Conservation (phyloP, 305 asterid species). For the Fraxinus baroniana region DNA sequence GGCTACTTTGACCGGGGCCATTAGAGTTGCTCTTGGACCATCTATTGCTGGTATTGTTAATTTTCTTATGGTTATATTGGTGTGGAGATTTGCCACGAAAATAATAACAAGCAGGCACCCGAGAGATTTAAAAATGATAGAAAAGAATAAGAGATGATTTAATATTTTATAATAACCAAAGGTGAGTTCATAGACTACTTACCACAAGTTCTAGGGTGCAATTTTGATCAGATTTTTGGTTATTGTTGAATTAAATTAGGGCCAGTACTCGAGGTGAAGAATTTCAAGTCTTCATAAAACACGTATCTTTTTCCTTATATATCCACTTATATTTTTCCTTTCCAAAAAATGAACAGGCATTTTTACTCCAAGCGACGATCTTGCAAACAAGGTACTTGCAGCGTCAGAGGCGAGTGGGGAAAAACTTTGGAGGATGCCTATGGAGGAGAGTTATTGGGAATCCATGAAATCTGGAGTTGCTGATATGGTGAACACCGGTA, state of each 20-base stretch:
- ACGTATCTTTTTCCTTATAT: background rate
- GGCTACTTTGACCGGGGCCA: conserved; percentile 95
- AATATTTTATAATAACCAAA: background rate
- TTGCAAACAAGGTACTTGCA: conserved; percentile 76
- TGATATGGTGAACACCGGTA: conserved; percentile 95
- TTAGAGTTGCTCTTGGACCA: conserved; percentile 87
- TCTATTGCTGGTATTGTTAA: conserved; percentile 71
- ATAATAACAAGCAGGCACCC: background rate
- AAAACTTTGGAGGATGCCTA: conserved; percentile 89
- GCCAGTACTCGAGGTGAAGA: background rate
- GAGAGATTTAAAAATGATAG: background rate
- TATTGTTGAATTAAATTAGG: background rate
- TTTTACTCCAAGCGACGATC: conserved; percentile 80
- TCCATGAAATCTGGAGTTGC: conserved; percentile 92
- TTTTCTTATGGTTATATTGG: background rate
- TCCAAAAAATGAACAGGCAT: conserved; percentile 45
- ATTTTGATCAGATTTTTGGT: background rate
- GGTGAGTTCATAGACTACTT: background rate
- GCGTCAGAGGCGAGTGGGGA: conserved; percentile 81
- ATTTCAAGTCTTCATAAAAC: background rate
- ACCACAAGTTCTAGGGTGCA: background rate
- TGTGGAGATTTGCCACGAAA: background rate
- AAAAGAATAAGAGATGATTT: background rate
- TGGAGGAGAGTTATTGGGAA: conserved; percentile 96
- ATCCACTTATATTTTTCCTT: background rate